Conservation (phyloP, 1,284 basidiomycete genomes). For the Cryptococcus wingfieldii region DNA sequence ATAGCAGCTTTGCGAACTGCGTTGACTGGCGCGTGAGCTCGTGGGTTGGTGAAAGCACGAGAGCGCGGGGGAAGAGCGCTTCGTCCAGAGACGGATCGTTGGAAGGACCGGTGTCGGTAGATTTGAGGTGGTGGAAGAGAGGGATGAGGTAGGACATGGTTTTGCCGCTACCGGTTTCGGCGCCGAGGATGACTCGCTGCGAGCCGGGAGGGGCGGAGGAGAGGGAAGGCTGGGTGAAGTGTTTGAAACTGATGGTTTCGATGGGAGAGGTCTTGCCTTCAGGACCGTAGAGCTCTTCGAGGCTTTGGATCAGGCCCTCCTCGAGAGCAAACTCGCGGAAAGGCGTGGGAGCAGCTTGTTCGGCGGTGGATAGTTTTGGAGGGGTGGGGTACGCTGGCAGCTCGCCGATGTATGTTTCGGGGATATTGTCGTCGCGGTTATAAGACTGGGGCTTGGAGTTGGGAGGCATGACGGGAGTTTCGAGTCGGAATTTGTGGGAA, state of each 20-base stretch:
- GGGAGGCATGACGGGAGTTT: not conserved
- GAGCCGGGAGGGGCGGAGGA: not conserved
- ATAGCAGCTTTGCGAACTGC: conserved; percentile 64
- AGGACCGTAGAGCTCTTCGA: conserved; percentile 55
- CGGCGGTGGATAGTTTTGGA: not conserved
- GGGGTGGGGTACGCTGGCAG: not conserved
- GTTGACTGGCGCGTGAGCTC: conserved; percentile 77
- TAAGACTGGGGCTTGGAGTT: not conserved
- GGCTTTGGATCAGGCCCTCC: conserved; percentile 57
- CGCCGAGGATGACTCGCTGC: conserved; percentile 57
- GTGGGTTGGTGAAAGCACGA: conserved; percentile 80
- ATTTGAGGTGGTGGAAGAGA: conserved; percentile 69
- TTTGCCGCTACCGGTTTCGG: conserved; percentile 85
- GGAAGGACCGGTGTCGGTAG: conserved; percentile 37
- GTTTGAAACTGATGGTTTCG: conserved; percentile 64
- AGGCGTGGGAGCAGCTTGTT: conserved; percentile 12
- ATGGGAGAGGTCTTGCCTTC: conserved; percentile 59
- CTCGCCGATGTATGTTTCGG: not conserved
- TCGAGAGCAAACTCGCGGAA: conserved; percentile 50
- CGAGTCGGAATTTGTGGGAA: not conserved
- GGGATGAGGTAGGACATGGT: conserved; percentile 84
- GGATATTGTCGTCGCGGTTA: not conserved
- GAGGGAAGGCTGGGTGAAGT: conserved; percentile 50
- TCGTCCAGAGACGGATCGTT: conserved; percentile 43
- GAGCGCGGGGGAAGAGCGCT: conserved; percentile 60